Evolutionary conservation across 2,329 filamentous ascomycete species (phyloP), one percentile per base, ranked within the genome.

Genomic region (Sporothrix dimorphospora): DNA sequence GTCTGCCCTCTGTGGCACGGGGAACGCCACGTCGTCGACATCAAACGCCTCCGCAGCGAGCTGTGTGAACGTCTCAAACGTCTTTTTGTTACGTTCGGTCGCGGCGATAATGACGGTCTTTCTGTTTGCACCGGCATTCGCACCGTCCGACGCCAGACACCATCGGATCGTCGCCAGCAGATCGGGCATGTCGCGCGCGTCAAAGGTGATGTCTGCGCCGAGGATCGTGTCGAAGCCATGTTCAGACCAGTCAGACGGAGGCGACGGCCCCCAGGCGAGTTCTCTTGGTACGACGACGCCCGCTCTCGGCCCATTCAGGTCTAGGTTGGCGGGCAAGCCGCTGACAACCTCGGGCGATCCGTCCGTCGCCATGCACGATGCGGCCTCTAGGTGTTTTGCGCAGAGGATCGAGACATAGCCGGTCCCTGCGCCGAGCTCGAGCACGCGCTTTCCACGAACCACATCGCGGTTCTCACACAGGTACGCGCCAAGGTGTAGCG

Each of bases 151-250:
- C 3, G 30, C 82, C 66, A 92, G 87, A 14, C 49, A 72, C 38
- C 51, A 68, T 1, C 51, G 67, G 0, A 75, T 67, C 3, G 92
- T 94, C 3, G 84, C 85, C 2, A 92, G 84, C 30, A 95, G 83
- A 1, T 88, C 83, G 0, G 89, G 87, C 67, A 92, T 89, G 55
- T 88, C 85, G 47, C 83, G 83, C 73, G 84, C 84, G 78, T 95
- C 92, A 79, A 94, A 95, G 0, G 91, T 94, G 80, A 95, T 87
- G 79, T 95, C 92, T 45, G 92, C 91, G 4, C 92, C 93, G 38
- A 95, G 80, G 2, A 94, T 86, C 4, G 93, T 80, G 78, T 94
- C 90, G 59, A 89, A 79, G 2, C 78, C 51, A 1, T n/a, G 14
- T 1, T 34, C 11, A 3, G 24, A 19, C 34, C 24, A 38, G 3